Percentiles rank a stretch among this genome's conserved stretches.
These are phyloP conservation scores for Chimonanthus salicifolius DNA, from an alignment of 164 flowering plant genomes.

Conservation along the genomic window DNA sequence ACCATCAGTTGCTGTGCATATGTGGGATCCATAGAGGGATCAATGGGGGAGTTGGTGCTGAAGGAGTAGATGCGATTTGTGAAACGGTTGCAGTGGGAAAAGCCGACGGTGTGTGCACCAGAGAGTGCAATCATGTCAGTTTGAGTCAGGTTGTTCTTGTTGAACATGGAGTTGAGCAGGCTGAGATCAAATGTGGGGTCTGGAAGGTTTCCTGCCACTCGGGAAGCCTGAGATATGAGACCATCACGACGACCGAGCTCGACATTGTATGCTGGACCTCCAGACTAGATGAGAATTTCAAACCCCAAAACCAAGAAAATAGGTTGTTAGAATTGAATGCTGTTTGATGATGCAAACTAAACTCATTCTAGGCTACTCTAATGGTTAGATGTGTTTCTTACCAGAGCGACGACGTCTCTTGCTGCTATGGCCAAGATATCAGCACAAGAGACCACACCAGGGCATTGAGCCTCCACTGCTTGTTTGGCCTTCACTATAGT, in stretches of 20 bases:
- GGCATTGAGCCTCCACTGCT: conserved; percentile 63
- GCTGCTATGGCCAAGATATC: conserved; percentile 70
- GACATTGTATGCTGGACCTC: conserved; percentile 57
- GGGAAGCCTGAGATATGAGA: conserved; percentile 48
- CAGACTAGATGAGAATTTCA: conserved; percentile 35
- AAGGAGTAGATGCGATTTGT: conserved; percentile 53
- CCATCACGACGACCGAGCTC: conserved; percentile 78
- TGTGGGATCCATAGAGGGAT: conserved; percentile 52
- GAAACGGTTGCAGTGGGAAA: conserved; percentile 69
- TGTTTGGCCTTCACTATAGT: conserved; percentile 61
- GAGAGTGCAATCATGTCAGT: conserved; percentile 71
- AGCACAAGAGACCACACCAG: conserved; percentile 77
- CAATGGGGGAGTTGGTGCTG: conserved; percentile 34
- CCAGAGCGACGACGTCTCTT: conserved; percentile 64
- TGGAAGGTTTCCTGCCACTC: conserved; percentile 58
- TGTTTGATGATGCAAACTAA: neutral
- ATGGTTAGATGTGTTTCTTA: conserved; percentile 16
- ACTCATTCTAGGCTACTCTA: neutral
- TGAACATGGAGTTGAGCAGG: conserved; percentile 41
- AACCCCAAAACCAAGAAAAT: neutral
- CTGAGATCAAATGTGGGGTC: conserved; percentile 35
- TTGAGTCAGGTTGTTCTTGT: conserved; percentile 39
- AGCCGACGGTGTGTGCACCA: conserved; percentile 78
- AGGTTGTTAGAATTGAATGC: neutral
- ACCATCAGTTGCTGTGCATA: conserved; percentile 57